These are phyloP conservation scores for Phanerochaete carnosa DNA, from an alignment of 768 basidiomycete species.

Conservation along the genomic window DNA sequence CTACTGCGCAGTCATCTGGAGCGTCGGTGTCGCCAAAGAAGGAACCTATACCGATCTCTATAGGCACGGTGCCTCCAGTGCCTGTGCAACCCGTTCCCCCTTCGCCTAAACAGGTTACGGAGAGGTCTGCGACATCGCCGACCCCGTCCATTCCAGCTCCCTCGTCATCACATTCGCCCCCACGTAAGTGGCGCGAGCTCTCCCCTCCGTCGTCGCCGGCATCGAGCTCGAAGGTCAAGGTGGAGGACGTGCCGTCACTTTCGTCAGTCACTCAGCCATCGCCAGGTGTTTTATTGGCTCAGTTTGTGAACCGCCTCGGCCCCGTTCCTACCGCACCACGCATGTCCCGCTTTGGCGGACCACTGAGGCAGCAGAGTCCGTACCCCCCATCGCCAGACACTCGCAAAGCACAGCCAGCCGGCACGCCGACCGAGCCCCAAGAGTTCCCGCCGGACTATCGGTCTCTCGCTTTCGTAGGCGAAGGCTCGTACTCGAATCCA, in stretches of 20 bases:
- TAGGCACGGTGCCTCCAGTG: not conserved
- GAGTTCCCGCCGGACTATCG: constrained; percentile 34
- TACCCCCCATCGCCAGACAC: not conserved
- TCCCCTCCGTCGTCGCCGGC: constrained; percentile 29
- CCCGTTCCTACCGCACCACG: not conserved
- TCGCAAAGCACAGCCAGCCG: not conserved
- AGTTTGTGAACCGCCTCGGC: constrained; percentile 8
- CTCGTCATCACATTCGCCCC: not conserved
- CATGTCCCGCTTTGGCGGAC: not conserved
- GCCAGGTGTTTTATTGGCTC: not conserved
- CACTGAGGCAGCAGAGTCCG: not conserved
- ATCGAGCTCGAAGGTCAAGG: constrained; percentile 34
- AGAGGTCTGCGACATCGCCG: not conserved
- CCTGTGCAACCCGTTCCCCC: not conserved
- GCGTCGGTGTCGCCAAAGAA: not conserved
- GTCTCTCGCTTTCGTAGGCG: constrained; percentile 36
- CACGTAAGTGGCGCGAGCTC: not conserved
- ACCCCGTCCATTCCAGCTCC: not conserved
- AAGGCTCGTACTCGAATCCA: constrained; percentile 48
- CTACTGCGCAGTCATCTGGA: not conserved
- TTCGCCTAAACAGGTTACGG: not conserved
- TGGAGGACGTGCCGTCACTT: constrained; percentile 11
- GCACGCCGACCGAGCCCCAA: constrained; percentile 3
- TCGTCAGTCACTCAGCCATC: not conserved
- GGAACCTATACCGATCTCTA: not conserved